Conservation (phyloP, 148 eudicot genomes). For the Selenicereus undatus region DNA sequence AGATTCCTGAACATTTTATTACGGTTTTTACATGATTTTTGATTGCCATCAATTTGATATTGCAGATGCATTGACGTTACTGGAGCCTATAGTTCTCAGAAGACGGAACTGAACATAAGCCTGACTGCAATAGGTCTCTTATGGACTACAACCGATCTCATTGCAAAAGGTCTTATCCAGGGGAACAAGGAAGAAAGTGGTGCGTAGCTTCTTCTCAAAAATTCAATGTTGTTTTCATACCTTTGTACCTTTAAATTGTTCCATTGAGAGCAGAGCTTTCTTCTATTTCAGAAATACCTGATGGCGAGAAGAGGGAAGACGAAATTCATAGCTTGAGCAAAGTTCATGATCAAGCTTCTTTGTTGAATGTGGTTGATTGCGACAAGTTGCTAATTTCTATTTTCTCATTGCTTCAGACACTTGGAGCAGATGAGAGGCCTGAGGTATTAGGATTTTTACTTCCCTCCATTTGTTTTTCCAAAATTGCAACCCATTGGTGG, state of each 20-base stretch:
- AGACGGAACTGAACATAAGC: constrained; percentile 93
- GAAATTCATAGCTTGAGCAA: constrained; percentile 26
- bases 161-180: constrained; percentile 63
- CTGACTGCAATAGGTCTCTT: constrained; percentile 89
- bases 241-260: background rate
- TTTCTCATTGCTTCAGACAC: constrained; percentile 80
- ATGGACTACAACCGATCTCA: constrained; percentile 96
- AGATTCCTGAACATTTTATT: background rate
- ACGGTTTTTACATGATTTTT: background rate
- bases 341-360: constrained; percentile 36
- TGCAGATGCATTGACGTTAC: constrained; percentile 91
- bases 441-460: constrained; percentile 50
- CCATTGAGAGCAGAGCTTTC: constrained; percentile 26
- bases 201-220: constrained; percentile 12
- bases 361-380: constrained; percentile 47
- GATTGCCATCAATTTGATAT: constrained; percentile 7
- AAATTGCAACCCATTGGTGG: background rate
- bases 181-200: constrained; percentile 40
- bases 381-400: constrained; percentile 70
- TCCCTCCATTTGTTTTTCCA: background rate
- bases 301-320: constrained; percentile 34
- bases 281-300: constrained; percentile 27
- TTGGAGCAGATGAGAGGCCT: constrained; percentile 96
- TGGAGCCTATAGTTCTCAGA: constrained; percentile 92
- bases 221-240: background rate